Conservation (phyloP, 495 filamentous ascomycete species). For the Penicillium desertorum region DNA sequence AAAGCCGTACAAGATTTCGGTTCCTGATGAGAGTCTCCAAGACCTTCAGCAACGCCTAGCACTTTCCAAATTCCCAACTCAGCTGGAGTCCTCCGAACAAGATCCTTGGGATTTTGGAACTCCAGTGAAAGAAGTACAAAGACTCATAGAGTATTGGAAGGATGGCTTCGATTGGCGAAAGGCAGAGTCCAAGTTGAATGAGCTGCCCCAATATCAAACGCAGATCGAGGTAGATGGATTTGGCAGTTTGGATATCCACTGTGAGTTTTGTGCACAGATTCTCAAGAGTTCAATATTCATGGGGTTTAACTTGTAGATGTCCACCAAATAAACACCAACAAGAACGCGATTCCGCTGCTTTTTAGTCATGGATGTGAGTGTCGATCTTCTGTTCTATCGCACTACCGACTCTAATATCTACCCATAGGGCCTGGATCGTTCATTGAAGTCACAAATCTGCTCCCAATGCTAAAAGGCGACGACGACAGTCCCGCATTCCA, state of each 20-base stretch:
- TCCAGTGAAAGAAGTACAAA: slow-evolving; percentile 39
- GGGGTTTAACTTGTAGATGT: slow-evolving; percentile 25
- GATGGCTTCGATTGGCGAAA: slow-evolving; percentile 44
- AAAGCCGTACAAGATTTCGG: slow-evolving; percentile 35
- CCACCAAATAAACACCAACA: slow-evolving; percentile 36
- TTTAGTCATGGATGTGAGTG: slow-evolving; percentile 47
- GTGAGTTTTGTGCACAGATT: slow-evolving; percentile 5
- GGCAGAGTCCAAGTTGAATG: slow-evolving; percentile 43
- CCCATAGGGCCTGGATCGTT: slow-evolving; percentile 40
- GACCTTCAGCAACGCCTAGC: slow-evolving; percentile 40
- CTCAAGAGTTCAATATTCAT: background rate
- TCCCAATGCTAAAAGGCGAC: slow-evolving; percentile 29
- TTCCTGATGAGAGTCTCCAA: slow-evolving; percentile 38
- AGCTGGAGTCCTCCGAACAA: slow-evolving; percentile 37
- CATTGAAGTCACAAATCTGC: slow-evolving; percentile 39
- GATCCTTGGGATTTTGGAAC: slow-evolving; percentile 40
- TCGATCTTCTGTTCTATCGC: background rate
- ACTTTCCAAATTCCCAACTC: slow-evolving; percentile 37
- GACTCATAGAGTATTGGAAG: slow-evolving; percentile 41
- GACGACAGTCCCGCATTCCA: slow-evolving; percentile 38
- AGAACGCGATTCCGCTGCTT: slow-evolving; percentile 43
- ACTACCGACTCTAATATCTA: background rate
- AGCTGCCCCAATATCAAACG: slow-evolving; percentile 44
- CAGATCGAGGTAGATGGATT: slow-evolving; percentile 45
- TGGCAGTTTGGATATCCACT: slow-evolving; percentile 44